Percentiles rank a stretch among this genome's conserved stretches.
Evolutionary conservation across 805 yeast species (phyloP).

Genomic region (Dipodascus albidus): DNA sequence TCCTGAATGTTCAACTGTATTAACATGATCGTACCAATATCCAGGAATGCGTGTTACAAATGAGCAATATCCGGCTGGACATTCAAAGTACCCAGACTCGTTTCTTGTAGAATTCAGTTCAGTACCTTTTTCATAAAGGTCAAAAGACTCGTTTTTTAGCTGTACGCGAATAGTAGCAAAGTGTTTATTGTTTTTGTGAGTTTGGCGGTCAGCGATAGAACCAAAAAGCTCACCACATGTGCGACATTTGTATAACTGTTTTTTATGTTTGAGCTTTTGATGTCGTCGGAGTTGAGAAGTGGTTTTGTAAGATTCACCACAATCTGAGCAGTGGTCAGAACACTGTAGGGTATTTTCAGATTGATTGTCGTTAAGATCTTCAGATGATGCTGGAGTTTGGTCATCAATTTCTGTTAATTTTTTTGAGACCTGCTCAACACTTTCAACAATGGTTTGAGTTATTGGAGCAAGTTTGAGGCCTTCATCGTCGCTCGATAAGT

Average conservation of each 20-base stretch:
- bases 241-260: constrained; percentile 16
- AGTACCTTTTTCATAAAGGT: constrained; percentile 11
- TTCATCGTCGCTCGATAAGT: neutral
- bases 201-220: constrained; percentile 20
- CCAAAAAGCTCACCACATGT: constrained; percentile 18
- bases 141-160: constrained; percentile 13
- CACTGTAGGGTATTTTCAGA: too few relatives aligned
- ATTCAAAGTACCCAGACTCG: constrained; percentile 15
- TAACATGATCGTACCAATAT: constrained; percentile 19
- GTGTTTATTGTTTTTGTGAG: constrained; percentile 20
- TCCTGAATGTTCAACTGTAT: constrained; percentile 17
- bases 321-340: neutral
- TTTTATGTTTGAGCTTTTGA: constrained; percentile 13
- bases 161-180: constrained; percentile 14
- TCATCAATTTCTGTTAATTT: neutral
- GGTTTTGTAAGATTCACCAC: neutral
- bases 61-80: constrained; percentile 17
- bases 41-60: constrained; percentile 18
- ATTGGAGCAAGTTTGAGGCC: neutral
- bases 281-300: constrained; percentile 14
- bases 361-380: neutral
- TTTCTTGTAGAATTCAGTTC: constrained; percentile 14
- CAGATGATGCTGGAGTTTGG: neutral
- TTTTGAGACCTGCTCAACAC: neutral
- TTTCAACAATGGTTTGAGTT: neutral